A percentile compares a stretch with the other conserved stretches of the same genome.
phyloP scores from a whole-genome alignment of 1,139 yeast species.

The Saccharomyces hybrid region DNA sequence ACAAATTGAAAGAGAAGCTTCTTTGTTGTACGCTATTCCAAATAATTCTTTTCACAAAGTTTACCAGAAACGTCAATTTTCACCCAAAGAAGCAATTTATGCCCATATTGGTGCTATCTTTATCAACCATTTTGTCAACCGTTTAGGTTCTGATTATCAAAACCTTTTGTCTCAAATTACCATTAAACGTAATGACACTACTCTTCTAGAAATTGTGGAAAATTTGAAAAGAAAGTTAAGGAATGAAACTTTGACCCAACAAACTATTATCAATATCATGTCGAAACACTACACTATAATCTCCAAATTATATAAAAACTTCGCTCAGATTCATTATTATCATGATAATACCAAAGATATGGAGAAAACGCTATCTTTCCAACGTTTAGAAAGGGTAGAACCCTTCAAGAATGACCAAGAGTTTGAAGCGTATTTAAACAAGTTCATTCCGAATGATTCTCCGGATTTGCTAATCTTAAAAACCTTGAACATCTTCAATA shows the following conservation, averaged over 20 bases:
- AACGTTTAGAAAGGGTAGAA: slow-evolving; percentile 69
- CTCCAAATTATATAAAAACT: slow-evolving; percentile 79
- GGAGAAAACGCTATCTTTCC: slow-evolving; percentile 82
- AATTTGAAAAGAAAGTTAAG: slow-evolving; percentile 83
- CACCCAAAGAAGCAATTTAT: slow-evolving; percentile 88
- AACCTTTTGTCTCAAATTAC: slow-evolving; percentile 39
- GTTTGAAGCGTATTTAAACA: slow-evolving; percentile 57
- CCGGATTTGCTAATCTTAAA: slow-evolving; percentile 73
- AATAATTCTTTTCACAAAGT: slow-evolving; percentile 71
- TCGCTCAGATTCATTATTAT: slow-evolving; percentile 87
- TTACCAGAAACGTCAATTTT: slow-evolving; percentile 69
- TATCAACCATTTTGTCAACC: slow-evolving; percentile 86
- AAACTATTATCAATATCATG: slow-evolving; percentile 72
- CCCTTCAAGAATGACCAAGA: slow-evolving; percentile 73
- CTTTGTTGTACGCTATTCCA: slow-evolving; percentile 85
- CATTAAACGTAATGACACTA: slow-evolving; percentile 26
- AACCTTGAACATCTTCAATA: slow-evolving; percentile 78
- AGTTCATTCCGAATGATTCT: slow-evolving; percentile 68
- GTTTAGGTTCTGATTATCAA: slow-evolving; percentile 78
- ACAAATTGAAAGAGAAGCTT: slow-evolving; percentile 92
- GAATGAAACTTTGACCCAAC: slow-evolving; percentile 87
- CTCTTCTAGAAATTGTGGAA: slow-evolving; percentile 67
- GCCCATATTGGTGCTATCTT: slow-evolving; percentile 92
- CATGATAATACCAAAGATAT: slow-evolving; percentile 41
- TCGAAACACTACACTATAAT: slow-evolving; percentile 63